These are phyloP conservation scores for Odontarrhena argentea DNA, from an alignment of 345 rosid species.

Conservation along the genomic window DNA sequence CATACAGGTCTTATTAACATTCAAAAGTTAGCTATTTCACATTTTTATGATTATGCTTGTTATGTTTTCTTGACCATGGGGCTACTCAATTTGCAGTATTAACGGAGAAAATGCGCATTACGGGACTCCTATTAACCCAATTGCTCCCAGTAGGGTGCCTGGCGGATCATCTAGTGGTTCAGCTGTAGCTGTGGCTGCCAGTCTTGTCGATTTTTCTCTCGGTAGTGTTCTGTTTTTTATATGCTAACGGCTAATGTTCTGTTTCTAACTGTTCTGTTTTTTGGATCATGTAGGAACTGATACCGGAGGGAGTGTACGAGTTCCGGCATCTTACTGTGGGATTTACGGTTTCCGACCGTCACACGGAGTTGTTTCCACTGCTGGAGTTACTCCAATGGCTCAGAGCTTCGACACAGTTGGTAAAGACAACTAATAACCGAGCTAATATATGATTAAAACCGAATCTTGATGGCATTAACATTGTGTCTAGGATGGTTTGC, in stretches of 20 bases:
- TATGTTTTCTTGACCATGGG: slow-evolving; percentile 22
- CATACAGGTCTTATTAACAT: slow-evolving; percentile 56
- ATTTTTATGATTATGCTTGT: neutral
- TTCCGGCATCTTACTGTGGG: slow-evolving; percentile 81
- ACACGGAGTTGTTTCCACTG: slow-evolving; percentile 55
- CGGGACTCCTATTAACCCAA: slow-evolving; percentile 87
- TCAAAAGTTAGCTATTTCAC: neutral
- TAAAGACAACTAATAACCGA: slow-evolving; percentile 38
- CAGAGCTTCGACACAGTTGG: slow-evolving; percentile 96
- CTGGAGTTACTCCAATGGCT: slow-evolving; percentile 79
- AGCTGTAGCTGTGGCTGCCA: slow-evolving; percentile 91
- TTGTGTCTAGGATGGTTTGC: slow-evolving; percentile 85
- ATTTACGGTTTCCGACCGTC: slow-evolving; percentile 84
- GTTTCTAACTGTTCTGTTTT: slow-evolving; percentile 25
- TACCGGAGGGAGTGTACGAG: slow-evolving; percentile 92
- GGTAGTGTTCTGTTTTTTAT: too few species aligned
- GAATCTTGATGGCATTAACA: slow-evolving; percentile 12
- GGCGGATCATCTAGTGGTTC: slow-evolving; percentile 99
- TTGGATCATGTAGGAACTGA: slow-evolving; percentile 63
- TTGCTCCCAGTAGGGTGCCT: slow-evolving; percentile 70
- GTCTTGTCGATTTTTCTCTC: slow-evolving; percentile 72
- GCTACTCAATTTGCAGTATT: slow-evolving; percentile 52
- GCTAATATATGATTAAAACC: neutral
- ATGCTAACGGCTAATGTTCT: too few species aligned
- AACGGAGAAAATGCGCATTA: slow-evolving; percentile 84